Conservation (phyloP, 768 basidiomycete genomes). For the Phlebiopsis gigantea region DNA sequence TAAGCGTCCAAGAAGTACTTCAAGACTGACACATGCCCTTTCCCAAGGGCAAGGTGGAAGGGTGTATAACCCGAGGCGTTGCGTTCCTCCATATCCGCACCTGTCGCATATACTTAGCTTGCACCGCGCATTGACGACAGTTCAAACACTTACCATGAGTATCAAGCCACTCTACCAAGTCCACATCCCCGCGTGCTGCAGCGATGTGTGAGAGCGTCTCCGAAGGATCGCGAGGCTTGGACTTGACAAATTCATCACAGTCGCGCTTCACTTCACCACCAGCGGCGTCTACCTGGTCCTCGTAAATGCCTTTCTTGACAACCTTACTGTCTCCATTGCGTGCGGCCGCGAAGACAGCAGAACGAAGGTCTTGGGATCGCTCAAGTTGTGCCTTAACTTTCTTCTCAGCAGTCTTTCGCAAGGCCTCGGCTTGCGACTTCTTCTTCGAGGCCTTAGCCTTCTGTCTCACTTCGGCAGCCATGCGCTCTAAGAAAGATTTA, state of each 20-base stretch:
- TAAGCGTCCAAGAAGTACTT: slow-evolving; percentile 59
- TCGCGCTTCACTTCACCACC: slow-evolving; percentile 64
- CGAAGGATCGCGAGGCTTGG: slow-evolving; percentile 43
- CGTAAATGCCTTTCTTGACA: slow-evolving; percentile 66
- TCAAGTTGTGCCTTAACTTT: slow-evolving; percentile 41
- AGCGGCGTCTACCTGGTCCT: slow-evolving; percentile 61
- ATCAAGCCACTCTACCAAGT: slow-evolving; percentile 65
- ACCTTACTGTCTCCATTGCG: slow-evolving; percentile 43
- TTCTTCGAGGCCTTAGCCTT: slow-evolving; percentile 49
- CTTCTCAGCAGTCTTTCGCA: slow-evolving; percentile 46
- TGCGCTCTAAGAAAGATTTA: slow-evolving; percentile 34
- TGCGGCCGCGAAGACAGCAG: slow-evolving; percentile 61
- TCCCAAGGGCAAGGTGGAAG: slow-evolving; percentile 59
- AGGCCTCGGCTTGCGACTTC: slow-evolving; percentile 47
- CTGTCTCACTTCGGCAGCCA: slow-evolving; percentile 52
- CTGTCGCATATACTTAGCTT: slow-evolving; percentile 29
- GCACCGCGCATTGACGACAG: slow-evolving; percentile 7
- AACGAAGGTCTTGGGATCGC: slow-evolving; percentile 51
- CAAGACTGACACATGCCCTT: slow-evolving; percentile 47
- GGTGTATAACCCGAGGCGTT: slow-evolving; percentile 53
- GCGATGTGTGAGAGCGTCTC: slow-evolving; percentile 73
- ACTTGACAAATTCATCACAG: slow-evolving; percentile 45
- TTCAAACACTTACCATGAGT: slow-evolving; percentile 50
- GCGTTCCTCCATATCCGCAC: slow-evolving; percentile 69
- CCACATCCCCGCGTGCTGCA: slow-evolving; percentile 45